These are phyloP conservation scores for Tuber indicum DNA, from an alignment of 495 filamentous ascomycete species.

Conservation along the genomic window DNA sequence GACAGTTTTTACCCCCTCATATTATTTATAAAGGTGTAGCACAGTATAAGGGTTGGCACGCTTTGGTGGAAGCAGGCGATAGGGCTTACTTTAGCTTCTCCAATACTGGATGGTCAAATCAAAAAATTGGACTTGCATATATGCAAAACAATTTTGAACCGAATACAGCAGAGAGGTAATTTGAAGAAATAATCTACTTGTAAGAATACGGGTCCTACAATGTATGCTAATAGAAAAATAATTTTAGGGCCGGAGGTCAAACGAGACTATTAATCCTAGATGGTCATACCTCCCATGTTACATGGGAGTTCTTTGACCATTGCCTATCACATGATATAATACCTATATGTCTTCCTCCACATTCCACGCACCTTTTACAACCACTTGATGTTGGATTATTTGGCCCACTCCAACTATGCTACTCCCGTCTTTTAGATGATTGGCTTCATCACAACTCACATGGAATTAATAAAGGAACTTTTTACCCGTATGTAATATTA, in stretches of 20 bases:
- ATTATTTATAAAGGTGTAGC: constrained; percentile 9
- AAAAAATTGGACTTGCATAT: constrained; percentile 31
- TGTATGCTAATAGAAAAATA: too few species aligned
- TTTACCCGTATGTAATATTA: background rate
- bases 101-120: constrained; percentile 33
- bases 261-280: constrained; percentile 38
- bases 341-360: constrained; percentile 26
- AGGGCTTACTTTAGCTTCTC: constrained; percentile 10
- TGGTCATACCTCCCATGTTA: constrained; percentile 36
- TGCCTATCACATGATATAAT: constrained; percentile 37
- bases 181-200: too few species aligned
- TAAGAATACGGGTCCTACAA: too few species aligned
- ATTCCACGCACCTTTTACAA: too few species aligned
- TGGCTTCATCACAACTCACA: constrained; percentile 10
- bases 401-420: background rate
- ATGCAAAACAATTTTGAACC: too few species aligned
- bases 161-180: constrained; percentile 10
- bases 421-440: background rate
- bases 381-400: constrained; percentile 34
- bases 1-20: background rate
- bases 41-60: constrained; percentile 11
- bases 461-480: constrained; percentile 12
- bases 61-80: background rate
- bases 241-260: too few species aligned
- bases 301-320: constrained; percentile 31